Conservation (phyloP, 176 grass and related monocot species). For the Rhynchospora breviuscula region DNA sequence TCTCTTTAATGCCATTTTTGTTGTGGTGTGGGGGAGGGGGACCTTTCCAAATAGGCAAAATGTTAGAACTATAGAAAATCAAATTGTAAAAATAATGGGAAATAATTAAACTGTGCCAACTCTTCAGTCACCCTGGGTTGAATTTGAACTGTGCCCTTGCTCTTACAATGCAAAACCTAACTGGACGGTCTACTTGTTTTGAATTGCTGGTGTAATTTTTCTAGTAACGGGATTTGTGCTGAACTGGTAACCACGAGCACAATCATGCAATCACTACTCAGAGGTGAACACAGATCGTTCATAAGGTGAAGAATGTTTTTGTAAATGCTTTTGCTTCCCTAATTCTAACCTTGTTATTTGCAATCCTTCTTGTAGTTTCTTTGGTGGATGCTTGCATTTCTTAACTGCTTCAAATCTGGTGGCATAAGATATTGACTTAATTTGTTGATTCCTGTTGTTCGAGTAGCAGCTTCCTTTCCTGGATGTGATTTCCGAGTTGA, state of each 20-base stretch:
- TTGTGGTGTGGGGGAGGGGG: neutral
- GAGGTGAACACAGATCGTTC: neutral
- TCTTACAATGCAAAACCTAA: neutral
- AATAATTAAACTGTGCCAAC: neutral
- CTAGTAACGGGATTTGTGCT: neutral
- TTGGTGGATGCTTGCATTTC: conserved; percentile 1
- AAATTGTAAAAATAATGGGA: neutral
- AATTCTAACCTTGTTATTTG: neutral
- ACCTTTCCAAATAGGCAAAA: neutral
- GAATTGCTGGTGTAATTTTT: neutral
- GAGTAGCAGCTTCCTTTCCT: neutral
- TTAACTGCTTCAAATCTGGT: neutral
- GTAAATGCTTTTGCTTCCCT: neutral
- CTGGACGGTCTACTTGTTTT: neutral
- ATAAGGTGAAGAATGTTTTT: neutral
- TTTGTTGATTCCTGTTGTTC: conserved; percentile 13
- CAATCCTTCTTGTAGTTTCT: neutral
- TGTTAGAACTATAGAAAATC: neutral
- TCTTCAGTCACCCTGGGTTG: neutral
- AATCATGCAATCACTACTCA: neutral
- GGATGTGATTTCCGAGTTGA: conserved; percentile 9
- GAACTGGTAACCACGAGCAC: neutral
- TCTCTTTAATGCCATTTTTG: neutral
- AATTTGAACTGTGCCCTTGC: neutral
- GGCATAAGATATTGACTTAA: conserved; percentile 3